Base-by-base conservation (phyloP, 73 alveolate genomes). In the Blepharisma stoltei region DNA sequence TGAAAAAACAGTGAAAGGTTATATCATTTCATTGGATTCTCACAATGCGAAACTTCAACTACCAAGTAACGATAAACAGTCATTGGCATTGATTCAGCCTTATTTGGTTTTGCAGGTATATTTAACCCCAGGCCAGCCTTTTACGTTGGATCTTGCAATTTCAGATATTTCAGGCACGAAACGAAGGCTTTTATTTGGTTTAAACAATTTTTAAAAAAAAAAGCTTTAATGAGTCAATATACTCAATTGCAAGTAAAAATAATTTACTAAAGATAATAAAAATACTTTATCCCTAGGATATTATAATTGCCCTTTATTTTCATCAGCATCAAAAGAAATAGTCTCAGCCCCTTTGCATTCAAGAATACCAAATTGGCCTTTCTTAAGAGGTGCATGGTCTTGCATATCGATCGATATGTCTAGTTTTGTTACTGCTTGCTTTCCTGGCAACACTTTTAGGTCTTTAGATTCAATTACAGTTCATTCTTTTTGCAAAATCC, bases 351-450 rank as follows among this genome's bases (percentile, higher is more conserved):
- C 76, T 60, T 21, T 60, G 14, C 76, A 60, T 60, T 9, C 76
- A 9, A n/a, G 76, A 60, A 60, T 60, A 25, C 76, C 76, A 25
- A 60, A 60, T 60, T 21, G 41, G 18, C 55, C 76, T 60, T 60
- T 60, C 21, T 9, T 25, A n/a, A 60, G 49, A 60, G 76, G 76
- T 11, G 21, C 49, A 25, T 60, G 76, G 49, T 9, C 49, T 37
- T 11, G 21, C 21, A 25, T 60, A 21, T 20, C 49, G 1, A 25
- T 60, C 0, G 76, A 60, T 60, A 60, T 60, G 49, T 3, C 21
- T 14, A 11, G 76, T 25, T 21, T 14, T 11, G 76, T 60, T 9
- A n/a, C 14, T 1, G 14, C 49, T 60, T 60, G 76, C 76, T 60
- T 60, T 60, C 21, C 76, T 14, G 55, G 52, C 5, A 60, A 37